phyloP scores from a whole-genome alignment of 2,329 filamentous ascomycete genomes.

The Fusarium tanahbumbuense region DNA sequence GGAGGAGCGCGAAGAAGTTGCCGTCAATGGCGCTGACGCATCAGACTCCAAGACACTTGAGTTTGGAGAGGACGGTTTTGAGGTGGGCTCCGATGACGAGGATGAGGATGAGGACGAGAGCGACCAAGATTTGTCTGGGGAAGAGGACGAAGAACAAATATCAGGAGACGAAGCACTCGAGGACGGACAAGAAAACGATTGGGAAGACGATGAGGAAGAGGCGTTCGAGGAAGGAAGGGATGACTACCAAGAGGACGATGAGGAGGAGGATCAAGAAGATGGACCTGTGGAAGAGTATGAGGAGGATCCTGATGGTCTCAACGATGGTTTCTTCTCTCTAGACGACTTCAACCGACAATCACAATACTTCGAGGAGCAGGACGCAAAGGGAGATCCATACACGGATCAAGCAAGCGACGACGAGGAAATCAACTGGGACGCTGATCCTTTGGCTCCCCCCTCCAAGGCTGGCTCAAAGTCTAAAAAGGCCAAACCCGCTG shows the following conservation, averaged over 20 bases:
- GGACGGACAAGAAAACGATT: slow-evolving; percentile 48
- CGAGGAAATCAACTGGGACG: slow-evolving; percentile 88
- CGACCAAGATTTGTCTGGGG: slow-evolving; percentile 48
- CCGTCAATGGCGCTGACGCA: slow-evolving; percentile 52
- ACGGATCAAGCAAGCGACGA: slow-evolving; percentile 83
- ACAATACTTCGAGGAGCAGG: slow-evolving; percentile 88
- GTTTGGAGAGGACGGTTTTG: slow-evolving; percentile 49
- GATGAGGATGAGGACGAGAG: slow-evolving; percentile 48
- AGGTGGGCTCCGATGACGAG: slow-evolving; percentile 48
- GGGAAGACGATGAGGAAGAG: slow-evolving; percentile 54
- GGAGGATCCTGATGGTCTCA: slow-evolving; percentile 81
- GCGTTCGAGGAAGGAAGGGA: slow-evolving; percentile 48
- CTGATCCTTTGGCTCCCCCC: slow-evolving; percentile 71
- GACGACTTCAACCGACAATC: slow-evolving; percentile 97
- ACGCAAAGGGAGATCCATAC: slow-evolving; percentile 79
- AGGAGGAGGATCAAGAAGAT: slow-evolving; percentile 55
- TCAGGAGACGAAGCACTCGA: slow-evolving; percentile 39
- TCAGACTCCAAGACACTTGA: slow-evolving; percentile 44
- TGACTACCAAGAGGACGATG: slow-evolving; percentile 53
- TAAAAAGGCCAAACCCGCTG: slow-evolving; percentile 44
- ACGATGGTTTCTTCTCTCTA: slow-evolving; percentile 98
- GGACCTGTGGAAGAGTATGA: slow-evolving; percentile 61
- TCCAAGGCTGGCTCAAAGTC: slow-evolving; percentile 48
- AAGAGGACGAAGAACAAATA: slow-evolving; percentile 44
- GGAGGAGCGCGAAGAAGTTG: slow-evolving; percentile 62